Base-by-base conservation (phyloP, 352 stramenopile genomes). In the Phytopythium cucurbitacearum region DNA sequence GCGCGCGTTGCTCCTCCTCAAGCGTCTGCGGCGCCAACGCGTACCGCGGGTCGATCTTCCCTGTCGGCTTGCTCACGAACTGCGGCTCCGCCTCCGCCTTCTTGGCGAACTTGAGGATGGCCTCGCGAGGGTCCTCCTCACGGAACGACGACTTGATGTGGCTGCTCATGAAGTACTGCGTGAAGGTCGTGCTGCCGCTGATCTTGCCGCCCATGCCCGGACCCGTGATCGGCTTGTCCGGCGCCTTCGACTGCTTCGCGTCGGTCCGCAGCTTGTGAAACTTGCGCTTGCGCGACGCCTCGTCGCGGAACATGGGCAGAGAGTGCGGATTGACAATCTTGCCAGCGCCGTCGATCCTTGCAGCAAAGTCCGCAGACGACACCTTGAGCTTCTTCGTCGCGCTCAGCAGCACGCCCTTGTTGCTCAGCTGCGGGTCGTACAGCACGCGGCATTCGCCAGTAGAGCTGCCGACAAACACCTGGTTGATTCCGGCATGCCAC, bases 101-200 rank as follows among this genome's bases (percentile, higher is more conserved):
- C 48, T 95, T 85, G 38, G 85, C 85, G 48, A 93, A 93, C 64
- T 93, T 89, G 36, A 95, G 56, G 42, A 95, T 91, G n/a, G 85
- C 85, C 48, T 89, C 79, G 8, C 85, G 80, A 32, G 85, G 85
- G 35, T 95, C 85, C 73, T 95, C 78, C 48, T 91, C 82, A 33
- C 85, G 81, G 63, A 94, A 91, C 33, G 80, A 90, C 16, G 90
- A 91, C 61, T 87, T 87, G 65, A 94, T 86, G 41, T 94, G 84
- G 58, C 69, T 88, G 57, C 77, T 89, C 84, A 94, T 94, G 36
- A 92, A 94, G 54, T 87, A 91, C 54, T 94, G 84, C 59, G 84
- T 94, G 56, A 94, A 89, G 16, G 77, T 87, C n/a, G 84, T 85
- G 52, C 68, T 85, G 48, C 82, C 82, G 36, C 80, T 87, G 51